A percentile compares a stretch with the other conserved stretches of the same genome.
Evolutionary conservation across 306 rosid species (phyloP).

Genomic region (Cicer bijugum): DNA sequence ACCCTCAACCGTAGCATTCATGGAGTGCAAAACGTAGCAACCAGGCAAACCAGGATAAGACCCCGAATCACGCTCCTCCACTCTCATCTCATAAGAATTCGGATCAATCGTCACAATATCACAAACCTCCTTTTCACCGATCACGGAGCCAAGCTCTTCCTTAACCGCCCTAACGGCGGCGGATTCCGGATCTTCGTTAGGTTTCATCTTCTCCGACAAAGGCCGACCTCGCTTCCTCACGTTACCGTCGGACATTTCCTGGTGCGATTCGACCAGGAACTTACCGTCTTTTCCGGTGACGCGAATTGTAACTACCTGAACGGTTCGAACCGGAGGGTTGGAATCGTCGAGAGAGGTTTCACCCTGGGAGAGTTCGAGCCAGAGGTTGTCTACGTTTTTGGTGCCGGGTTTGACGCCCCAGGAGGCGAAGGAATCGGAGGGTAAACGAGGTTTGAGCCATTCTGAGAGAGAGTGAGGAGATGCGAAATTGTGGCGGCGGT

Average conservation of each 20-base stretch:
- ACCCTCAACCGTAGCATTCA: conserved; percentile 72
- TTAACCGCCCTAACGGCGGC: conserved; percentile 72
- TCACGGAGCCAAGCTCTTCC: conserved; percentile 85
- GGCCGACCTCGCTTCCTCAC: conserved; percentile 72
- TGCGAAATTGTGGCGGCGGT: conserved; percentile 55
- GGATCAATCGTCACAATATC: conserved; percentile 63
- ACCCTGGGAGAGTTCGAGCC: conserved; percentile 89
- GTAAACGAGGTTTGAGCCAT: conserved; percentile 83
- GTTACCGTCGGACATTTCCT: conserved; percentile 76
- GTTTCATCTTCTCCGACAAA: conserved; percentile 95
- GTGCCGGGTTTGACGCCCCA: conserved; percentile 96
- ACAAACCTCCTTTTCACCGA: conserved; percentile 25
- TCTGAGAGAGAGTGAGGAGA: conserved; percentile 82
- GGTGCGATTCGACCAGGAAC: conserved; percentile 68
- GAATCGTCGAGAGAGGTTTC: conserved; percentile 82
- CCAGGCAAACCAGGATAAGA: conserved; percentile 96
- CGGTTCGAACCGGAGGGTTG: conserved; percentile 83
- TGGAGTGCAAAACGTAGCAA: conserved; percentile 74
- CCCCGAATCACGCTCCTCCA: conserved; percentile 80
- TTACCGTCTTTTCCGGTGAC: conserved; percentile 53
- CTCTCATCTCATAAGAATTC: conserved; percentile 69
- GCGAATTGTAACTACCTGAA: conserved; percentile 71
- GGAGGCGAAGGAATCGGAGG: conserved; percentile 79
- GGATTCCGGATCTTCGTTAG: conserved; percentile 72
- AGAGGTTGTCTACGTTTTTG: conserved; percentile 92